These are phyloP conservation scores for Albugo candida DNA, from an alignment of 352 stramenopile genomes.

Conservation along the genomic window DNA sequence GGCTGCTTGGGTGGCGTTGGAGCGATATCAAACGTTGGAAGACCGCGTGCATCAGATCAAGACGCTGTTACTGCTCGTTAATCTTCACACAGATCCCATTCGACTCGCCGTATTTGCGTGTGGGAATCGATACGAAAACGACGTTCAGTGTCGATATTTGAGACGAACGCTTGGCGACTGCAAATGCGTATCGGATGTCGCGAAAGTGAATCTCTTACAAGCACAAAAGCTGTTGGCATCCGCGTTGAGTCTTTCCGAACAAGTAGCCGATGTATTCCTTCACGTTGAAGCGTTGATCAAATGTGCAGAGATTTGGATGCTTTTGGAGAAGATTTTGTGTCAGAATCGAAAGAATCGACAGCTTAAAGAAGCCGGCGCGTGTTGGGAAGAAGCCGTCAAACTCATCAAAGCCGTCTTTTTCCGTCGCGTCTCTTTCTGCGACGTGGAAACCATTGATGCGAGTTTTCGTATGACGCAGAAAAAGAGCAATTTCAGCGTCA, in stretches of 20 bases:
- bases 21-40: slow-evolving; percentile 47
- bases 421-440: slow-evolving; percentile 48
- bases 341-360: slow-evolving; percentile 53
- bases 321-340: slow-evolving; percentile 47
- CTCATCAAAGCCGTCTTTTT: slow-evolving; percentile 64
- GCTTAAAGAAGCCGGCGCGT: slow-evolving; percentile 49
- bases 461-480: neutral
- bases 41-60: slow-evolving; percentile 60
- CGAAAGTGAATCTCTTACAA: slow-evolving; percentile 33
- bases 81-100: slow-evolving; percentile 40
- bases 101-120: slow-evolving; percentile 48
- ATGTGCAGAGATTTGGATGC: slow-evolving; percentile 55
- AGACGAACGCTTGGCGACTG: slow-evolving; percentile 9
- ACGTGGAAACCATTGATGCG: neutral
- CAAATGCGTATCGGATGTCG: slow-evolving; percentile 39
- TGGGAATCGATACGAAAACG: slow-evolving; percentile 43
- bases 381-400: slow-evolving; percentile 62
- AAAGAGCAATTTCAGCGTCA: too few species aligned
- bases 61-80: slow-evolving; percentile 41
- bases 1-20: slow-evolving; percentile 40
- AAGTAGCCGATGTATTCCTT: slow-evolving; percentile 31
- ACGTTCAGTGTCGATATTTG: slow-evolving; percentile 21
- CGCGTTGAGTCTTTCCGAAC: slow-evolving; percentile 37
- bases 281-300: slow-evolving; percentile 40
- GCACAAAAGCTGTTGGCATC: slow-evolving; percentile 42